phyloP scores from a whole-genome alignment of 2,329 filamentous ascomycete genomes.

The Verticillium longisporum region DNA sequence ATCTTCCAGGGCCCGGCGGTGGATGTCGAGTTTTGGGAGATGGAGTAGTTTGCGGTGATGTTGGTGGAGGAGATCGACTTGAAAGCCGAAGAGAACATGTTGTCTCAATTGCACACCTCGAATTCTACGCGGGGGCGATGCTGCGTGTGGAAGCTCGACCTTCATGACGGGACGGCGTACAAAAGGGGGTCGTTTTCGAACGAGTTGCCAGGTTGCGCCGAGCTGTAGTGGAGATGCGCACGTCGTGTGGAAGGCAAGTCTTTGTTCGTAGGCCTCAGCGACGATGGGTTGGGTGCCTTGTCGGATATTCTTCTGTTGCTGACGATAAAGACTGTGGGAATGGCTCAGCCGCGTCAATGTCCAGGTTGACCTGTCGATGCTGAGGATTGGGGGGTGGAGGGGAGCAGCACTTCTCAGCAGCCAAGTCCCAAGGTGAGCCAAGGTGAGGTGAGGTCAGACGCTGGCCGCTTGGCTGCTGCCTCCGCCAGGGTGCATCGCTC shows the following conservation, averaged over 20 bases:
- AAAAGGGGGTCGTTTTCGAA: not conserved
- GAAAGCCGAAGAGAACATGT: slow-evolving; percentile 88
- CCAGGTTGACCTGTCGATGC: slow-evolving; percentile 6
- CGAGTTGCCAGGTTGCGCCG: slow-evolving; percentile 6
- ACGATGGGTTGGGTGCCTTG: not conserved
- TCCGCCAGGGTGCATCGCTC: not conserved
- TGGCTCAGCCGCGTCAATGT: slow-evolving; percentile 7
- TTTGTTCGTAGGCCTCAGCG: not conserved
- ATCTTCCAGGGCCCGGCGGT: slow-evolving; percentile 93
- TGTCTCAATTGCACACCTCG: slow-evolving; percentile 14
- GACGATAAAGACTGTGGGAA: not conserved
- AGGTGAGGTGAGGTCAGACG: not conserved
- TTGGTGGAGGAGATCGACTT: slow-evolving; percentile 89
- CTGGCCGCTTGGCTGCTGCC: too few species aligned
- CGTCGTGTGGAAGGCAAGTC: not conserved
- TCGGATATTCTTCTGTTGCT: not conserved
- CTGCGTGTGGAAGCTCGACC: slow-evolving; percentile 9
- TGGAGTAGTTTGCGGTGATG: slow-evolving; percentile 84
- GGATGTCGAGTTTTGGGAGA: slow-evolving; percentile 69
- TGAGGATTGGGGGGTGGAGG: not conserved
- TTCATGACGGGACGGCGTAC: slow-evolving; percentile 9
- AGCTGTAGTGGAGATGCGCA: slow-evolving; percentile 1
- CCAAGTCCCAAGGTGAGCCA: slow-evolving; percentile 4
- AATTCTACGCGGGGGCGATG: slow-evolving; percentile 7
- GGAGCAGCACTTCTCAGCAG: slow-evolving; percentile 4